Evolutionary conservation across 768 basidiomycete species (phyloP), one percentile per base, ranked within the genome.

Genomic region (Lyophyllum shimeji): DNA sequence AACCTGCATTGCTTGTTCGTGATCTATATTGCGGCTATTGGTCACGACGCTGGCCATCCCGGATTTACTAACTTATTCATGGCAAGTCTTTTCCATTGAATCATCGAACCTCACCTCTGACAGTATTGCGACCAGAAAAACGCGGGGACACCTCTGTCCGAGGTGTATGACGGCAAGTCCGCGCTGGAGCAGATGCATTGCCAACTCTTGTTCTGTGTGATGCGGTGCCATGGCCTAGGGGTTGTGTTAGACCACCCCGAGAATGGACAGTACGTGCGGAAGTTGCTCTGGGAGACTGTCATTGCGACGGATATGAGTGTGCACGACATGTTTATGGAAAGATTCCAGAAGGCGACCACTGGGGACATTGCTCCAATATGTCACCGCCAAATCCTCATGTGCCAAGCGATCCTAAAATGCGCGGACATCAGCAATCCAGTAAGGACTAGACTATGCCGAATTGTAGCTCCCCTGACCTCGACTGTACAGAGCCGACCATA

Each of bases 371-470:
- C 63, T 17, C 65, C 78, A 9, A 63, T 81, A 43, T 72, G 74
- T 50, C 66, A 73, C 60, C 81, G 85, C 52, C 80, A 89, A 62
- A 76, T 90, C 23, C 71, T 96, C 51, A 70, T 94, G 21, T 96
- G 93, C 67, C 94, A 98, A 65, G 90, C 90, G 2, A 74, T 99
- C 50, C 86, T 99, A 69, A 98, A 99, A 72, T 97, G 95, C 65
- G 95, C 96, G 17, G 97, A 99, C 73, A 98, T 99, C 65, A 95
- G 93, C 68, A 99, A 99, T 69, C 96, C 97, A 15, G 95, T 97
- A 68, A 61, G 95, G 83, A 17, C 27, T 46, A 34, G 49, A 20
- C 51, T 18, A 51, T 23, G 34, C 48, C 48, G 42, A 46, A 17
- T 52, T n/a, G 7, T 39, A 13, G 60, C 34, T 49, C 45, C n/a